Evolutionary conservation across 441 rosid species (phyloP).

Genomic region (Gossypium davidsonii): DNA sequence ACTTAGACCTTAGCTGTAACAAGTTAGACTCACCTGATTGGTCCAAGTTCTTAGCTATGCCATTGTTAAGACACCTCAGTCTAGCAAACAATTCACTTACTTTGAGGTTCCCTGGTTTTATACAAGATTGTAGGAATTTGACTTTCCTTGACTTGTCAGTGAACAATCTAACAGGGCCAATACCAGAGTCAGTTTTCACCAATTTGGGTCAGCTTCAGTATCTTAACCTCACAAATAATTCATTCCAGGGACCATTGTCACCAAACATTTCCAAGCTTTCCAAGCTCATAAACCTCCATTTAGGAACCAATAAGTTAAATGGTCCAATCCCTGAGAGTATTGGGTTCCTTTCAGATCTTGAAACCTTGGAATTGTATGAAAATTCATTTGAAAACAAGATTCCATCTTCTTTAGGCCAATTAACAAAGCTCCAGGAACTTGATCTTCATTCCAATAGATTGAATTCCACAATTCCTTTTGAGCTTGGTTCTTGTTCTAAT

Average conservation of each 20-base stretch:
- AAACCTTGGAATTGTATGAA: slow-evolving; percentile 31
- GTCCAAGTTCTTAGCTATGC: slow-evolving; percentile 46
- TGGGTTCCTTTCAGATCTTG: slow-evolving; percentile 34
- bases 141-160: slow-evolving; percentile 46
- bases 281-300: slow-evolving; percentile 36
- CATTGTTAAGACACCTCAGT: slow-evolving; percentile 41
- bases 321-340: slow-evolving; percentile 43
- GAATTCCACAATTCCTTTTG: slow-evolving; percentile 44
- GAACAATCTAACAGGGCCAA: slow-evolving; percentile 32
- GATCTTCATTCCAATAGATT: slow-evolving; percentile 40
- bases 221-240: slow-evolving; percentile 36
- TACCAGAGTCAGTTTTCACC: slow-evolving; percentile 37
- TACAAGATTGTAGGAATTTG: slow-evolving; percentile 35
- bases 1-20: slow-evolving; percentile 42
- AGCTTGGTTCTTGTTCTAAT: slow-evolving; percentile 45
- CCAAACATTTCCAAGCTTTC: slow-evolving; percentile 47
- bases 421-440: slow-evolving; percentile 38
- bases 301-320: slow-evolving; percentile 30
- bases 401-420: slow-evolving; percentile 59
- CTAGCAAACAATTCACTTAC: slow-evolving; percentile 24
- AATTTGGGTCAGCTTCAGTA: slow-evolving; percentile 39
- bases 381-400: slow-evolving; percentile 43
- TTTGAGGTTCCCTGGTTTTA: slow-evolving; percentile 36
- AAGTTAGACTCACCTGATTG: slow-evolving; percentile 40
- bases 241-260: slow-evolving; percentile 35